Percentiles rank a stretch among this genome's conserved stretches.
These are phyloP conservation scores for Lasiosphaeriaceae sp. DNA, from an alignment of 495 filamentous ascomycete genomes.

Conservation along the genomic window DNA sequence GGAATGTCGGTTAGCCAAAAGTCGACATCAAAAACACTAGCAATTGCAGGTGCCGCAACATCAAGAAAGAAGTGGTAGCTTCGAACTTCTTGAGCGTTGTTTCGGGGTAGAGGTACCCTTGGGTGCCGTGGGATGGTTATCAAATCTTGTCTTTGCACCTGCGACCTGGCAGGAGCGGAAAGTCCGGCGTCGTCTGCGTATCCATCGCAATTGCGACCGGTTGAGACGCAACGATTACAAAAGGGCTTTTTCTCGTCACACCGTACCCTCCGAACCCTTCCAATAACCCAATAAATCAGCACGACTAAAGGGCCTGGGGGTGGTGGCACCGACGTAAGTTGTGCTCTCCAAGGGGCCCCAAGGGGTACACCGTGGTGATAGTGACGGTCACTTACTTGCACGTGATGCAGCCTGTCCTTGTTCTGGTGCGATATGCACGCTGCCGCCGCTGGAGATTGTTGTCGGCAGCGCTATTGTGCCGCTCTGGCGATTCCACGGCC, in stretches of 20 bases:
- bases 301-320: background rate
- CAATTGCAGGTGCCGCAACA: background rate
- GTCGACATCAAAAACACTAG: background rate
- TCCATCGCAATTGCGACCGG: background rate
- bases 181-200: background rate
- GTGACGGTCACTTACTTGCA: background rate
- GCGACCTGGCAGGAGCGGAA: background rate
- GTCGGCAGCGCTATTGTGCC: background rate
- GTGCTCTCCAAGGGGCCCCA: background rate
- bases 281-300: background rate
- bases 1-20: background rate
- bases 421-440: background rate
- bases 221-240: background rate
- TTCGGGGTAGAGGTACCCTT: background rate
- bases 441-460: background rate
- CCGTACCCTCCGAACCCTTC: background rate
- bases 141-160: background rate
- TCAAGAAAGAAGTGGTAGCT: background rate
- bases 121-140: background rate
- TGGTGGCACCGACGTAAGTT: background rate
- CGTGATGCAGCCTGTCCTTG: background rate
- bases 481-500: background rate
- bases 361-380: no score
- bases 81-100: background rate
- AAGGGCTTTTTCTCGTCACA: background rate